These are phyloP conservation scores for Poronia punctata DNA, from an alignment of 495 filamentous ascomycete genomes.

Conservation along the genomic window DNA sequence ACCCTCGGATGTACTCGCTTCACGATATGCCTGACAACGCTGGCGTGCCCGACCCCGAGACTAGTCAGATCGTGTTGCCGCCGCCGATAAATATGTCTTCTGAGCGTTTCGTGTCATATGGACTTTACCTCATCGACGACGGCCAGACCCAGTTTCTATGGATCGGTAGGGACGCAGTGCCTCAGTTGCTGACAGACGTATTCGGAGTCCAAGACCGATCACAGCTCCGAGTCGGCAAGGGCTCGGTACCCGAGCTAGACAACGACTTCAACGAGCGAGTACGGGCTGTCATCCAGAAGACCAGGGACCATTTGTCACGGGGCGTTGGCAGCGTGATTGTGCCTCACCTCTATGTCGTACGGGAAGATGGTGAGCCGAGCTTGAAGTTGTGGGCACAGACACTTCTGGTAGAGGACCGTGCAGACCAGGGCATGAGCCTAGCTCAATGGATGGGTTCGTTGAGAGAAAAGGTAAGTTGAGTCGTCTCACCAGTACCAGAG, in stretches of 20 bases:
- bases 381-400: constrained; percentile 96
- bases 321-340: constrained; percentile 86
- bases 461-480: constrained; percentile 85
- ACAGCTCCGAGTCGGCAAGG: constrained; percentile 86
- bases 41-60: constrained; percentile 75
- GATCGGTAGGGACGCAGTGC: constrained; percentile 89
- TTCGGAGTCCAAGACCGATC: constrained; percentile 76
- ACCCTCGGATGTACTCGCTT: constrained; percentile 85
- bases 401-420: constrained; percentile 87
- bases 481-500: constrained; percentile 6
- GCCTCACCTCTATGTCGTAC: constrained; percentile 86
- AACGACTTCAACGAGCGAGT: constrained; percentile 96
- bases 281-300: constrained; percentile 85
- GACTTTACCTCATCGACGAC: constrained; percentile 96
- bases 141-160: constrained; percentile 97
- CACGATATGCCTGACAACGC: constrained; percentile 98
- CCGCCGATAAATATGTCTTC: constrained; percentile 82
- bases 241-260: constrained; percentile 73
- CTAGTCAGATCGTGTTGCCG: constrained; percentile 80
- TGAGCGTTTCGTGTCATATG: constrained; percentile 79
- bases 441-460: constrained; percentile 87
- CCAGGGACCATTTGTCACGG: constrained; percentile 72
- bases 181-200: constrained; percentile 80
- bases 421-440: constrained; percentile 86
- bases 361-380: constrained; percentile 92